Conservation (phyloP, 352 stramenopile genomes). For the Phytophthora melonis region DNA sequence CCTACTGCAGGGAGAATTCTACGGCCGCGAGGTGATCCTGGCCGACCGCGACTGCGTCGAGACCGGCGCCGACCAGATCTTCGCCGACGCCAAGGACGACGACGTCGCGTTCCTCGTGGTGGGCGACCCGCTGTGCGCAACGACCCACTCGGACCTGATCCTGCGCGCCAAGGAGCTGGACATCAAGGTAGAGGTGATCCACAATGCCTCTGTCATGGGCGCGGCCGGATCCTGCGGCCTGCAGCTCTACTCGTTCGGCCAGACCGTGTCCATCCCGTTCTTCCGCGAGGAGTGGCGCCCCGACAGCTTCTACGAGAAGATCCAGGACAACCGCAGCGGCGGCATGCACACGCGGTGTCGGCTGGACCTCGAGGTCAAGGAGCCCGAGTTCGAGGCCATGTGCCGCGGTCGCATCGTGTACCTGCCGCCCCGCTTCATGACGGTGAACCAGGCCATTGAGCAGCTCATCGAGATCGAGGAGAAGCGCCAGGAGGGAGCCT, state of each 20-base stretch:
- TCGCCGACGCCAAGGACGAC: slow-evolving; percentile 89
- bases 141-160: slow-evolving; percentile 98
- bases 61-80: slow-evolving; percentile 96
- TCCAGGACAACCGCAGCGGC: slow-evolving; percentile 95
- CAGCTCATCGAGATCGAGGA: slow-evolving; percentile 97
- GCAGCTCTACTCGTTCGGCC: slow-evolving; percentile 98
- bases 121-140: slow-evolving; percentile 98
- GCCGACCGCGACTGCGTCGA: slow-evolving; percentile 97
- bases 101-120: slow-evolving; percentile 98
- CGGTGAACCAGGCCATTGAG: slow-evolving; percentile 94
- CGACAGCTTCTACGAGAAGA: slow-evolving; percentile 98
- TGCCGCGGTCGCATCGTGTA: slow-evolving; percentile 92
- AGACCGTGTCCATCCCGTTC: slow-evolving; percentile 98
- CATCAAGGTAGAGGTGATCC: slow-evolving; percentile 96
- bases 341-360: slow-evolving; percentile 99
- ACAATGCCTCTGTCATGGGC: slow-evolving; percentile 99
- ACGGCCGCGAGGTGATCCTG: slow-evolving; percentile 91
- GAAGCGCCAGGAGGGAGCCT: slow-evolving; percentile 90
- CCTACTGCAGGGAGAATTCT: slow-evolving; percentile 89
- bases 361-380: slow-evolving; percentile 99
- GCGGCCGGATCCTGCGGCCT: slow-evolving; percentile 95
- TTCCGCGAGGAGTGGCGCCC: slow-evolving; percentile 97
- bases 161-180: slow-evolving; percentile 94
- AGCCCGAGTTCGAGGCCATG: slow-evolving; percentile 99
- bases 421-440: slow-evolving; percentile 98